phyloP scores from a whole-genome alignment of 805 yeast species.

The Candida xyloterini region DNA sequence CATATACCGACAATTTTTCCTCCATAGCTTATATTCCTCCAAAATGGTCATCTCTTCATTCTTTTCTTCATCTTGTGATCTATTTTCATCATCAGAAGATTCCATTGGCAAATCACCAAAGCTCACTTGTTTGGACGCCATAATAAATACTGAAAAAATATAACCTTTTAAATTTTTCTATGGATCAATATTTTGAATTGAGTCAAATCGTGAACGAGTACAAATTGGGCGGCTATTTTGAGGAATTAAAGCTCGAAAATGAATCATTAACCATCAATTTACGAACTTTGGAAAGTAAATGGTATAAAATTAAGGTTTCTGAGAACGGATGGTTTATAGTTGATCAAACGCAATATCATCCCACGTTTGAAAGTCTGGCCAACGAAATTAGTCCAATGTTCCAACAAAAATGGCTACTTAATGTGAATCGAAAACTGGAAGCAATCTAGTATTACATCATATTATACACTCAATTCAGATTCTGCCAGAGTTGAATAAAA shows the following conservation, averaged over 20 bases:
- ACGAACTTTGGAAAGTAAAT: conserved; percentile 18
- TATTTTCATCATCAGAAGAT: conserved; percentile 16
- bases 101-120: conserved; percentile 25
- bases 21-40: conserved; percentile 76
- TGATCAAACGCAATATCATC: conserved; percentile 9
- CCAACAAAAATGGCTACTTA: conserved; percentile 18
- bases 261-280: conserved; percentile 4
- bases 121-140: conserved; percentile 21
- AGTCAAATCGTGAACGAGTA: conserved; percentile 16
- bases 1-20: conserved; percentile 77
- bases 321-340: conserved; percentile 29
- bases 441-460: conserved; percentile 2
- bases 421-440: conserved; percentile 10
- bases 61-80: conserved; percentile 19
- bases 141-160: neutral
- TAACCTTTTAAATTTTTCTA: conserved; percentile 1
- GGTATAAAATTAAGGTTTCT: conserved; percentile 18
- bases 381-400: conserved; percentile 15
- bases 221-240: conserved; percentile 8
- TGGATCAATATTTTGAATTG: conserved; percentile 17
- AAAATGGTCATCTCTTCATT: conserved; percentile 45
- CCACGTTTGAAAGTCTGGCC: conserved; percentile 33
- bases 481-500: conserved; percentile 60
- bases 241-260: conserved; percentile 1
- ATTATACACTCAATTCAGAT: conserved; percentile 27